Evolutionary conservation across 1,139 yeast genomes (phyloP).

Genomic region (Diutina ranongensis): DNA sequence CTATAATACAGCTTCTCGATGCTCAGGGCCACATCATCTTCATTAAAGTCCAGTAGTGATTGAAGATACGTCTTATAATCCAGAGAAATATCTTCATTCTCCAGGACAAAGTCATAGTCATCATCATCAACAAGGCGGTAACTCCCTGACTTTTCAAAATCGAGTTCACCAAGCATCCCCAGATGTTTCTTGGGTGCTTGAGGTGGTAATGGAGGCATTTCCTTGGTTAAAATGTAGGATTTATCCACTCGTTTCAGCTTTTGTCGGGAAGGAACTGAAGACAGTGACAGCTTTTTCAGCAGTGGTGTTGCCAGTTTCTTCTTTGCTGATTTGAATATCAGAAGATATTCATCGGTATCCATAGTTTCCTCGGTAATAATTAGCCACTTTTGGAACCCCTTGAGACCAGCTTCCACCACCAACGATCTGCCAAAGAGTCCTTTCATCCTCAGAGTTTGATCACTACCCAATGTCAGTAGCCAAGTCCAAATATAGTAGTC

Average conservation of each 20-base stretch:
- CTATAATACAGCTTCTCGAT: constrained; percentile 1
- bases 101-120: constrained; percentile 1
- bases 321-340: constrained; percentile 13
- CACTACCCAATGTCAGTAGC: constrained; percentile 69
- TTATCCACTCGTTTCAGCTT: constrained; percentile 12
- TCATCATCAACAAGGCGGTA: neutral
- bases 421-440: constrained; percentile 69
- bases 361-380: constrained; percentile 61
- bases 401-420: constrained; percentile 59
- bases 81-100: constrained; percentile 1
- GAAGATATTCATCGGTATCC: constrained; percentile 28
- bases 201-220: constrained; percentile 1
- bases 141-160: neutral
- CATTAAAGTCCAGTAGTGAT: constrained; percentile 5
- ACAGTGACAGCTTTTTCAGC: neutral
- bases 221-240: constrained; percentile 9
- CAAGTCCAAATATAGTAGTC: constrained; percentile 90
- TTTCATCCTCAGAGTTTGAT: constrained; percentile 56
- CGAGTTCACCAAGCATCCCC: neutral
- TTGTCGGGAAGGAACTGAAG: neutral
- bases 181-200: neutral
- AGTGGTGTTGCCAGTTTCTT: constrained; percentile 7
- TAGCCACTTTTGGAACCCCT: constrained; percentile 78
- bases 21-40: constrained; percentile 3
- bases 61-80: constrained; percentile 4